Evolutionary conservation across 495 filamentous ascomycete species (phyloP), one percentile per base, ranked within the genome.

Genomic region (Beverwykella pulmonaria): DNA sequence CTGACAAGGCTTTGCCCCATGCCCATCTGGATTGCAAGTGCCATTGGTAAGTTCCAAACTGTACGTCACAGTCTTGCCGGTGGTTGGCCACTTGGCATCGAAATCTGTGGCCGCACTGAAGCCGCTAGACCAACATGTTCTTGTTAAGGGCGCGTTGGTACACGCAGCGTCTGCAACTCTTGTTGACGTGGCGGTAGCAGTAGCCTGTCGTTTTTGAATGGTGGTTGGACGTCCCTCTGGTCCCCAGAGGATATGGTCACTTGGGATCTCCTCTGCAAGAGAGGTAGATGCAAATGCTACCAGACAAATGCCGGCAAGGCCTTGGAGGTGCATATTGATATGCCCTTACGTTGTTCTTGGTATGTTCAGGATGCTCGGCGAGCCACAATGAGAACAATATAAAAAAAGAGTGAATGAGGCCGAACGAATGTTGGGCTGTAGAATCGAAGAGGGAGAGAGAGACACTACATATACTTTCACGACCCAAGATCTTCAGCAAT

Each of bases 71-170:
- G 67, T 73, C 14, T 60, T 48, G 1, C 72, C 72, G 20, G 70
- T 74, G 6, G 62, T 66, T 26, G 72, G 72, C 72, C 72, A 74
- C 52, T 73, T 73, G 0, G 41, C 47, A 49, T 74, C 72, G 53
- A 74, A 74, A 57, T 74, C 72, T 20, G 72, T 74, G 8, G 63
- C 59, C 20, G 65, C 61, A 48, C 60, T 73, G 53, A 56, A 73
- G 23, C 72, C 72, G 56, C 57, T 65, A 5, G 53, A 59, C 72
- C 72, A 74, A 62, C 72, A 74, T 1, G 41, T 57, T 41, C 72
- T 60, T 39, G 70, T 65, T 20, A 63, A 25, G 17, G 72, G 67
- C 8, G 61, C 63, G 41, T 74, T 72, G 25, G 55, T 66, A 46
- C 72, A 74, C 27, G 62, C 62, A 48, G 71, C 30, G 54, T 73